Base-by-base conservation (phyloP, 2,329 filamentous ascomycete genomes). In the Penicillium italicum region DNA sequence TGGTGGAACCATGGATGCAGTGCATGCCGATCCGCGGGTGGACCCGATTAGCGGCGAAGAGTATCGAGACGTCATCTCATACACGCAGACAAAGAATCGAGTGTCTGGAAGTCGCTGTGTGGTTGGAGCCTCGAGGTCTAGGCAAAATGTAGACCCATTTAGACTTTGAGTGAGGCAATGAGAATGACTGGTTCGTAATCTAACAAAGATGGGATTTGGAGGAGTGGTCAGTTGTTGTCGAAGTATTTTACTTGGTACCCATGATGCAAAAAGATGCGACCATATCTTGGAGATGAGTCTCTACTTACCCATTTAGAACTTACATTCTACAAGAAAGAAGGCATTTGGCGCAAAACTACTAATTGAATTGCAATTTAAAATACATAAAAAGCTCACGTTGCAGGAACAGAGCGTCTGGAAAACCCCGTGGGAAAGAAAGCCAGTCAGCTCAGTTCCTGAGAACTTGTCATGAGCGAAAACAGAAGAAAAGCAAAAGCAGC, bases 21-120 rank as follows among this genome's bases (percentile, higher is more conserved):
- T n/a, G 53, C 20, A n/a, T 55, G 22, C 14, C 28, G 47, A 52
- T 41, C 41, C 18, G 14, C 41, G 53, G 53, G 36, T 46, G 26
- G 38, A 20, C 16, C 20, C 12, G 18, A 41, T 26, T 51, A 50
- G 52, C 33, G 33, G n/a, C 52, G 44, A 49, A 53, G 54, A 45
- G 28, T 48, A 53, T 56, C 50, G 36, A 47, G 38, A 56, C 54
- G 33, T 54, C 54, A 53, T 40, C 43, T 56, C 44, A 37, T 53
- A 24, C 26, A 38, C 8, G 4, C 5, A 26, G 20, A 55, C 40
- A 51, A 50, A 54, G 52, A 38, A 11, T 2, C 11, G 40, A 22
- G 46, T 16, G 9, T 41, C 26, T 24, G 9, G 3, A 11, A 16
- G 9, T 37, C 26, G 7, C 5, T 33, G 30, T 10, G 12, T 16